Evolutionary conservation across 495 filamentous ascomycete species (phyloP).

Genomic region (Cetradonia linearis): DNA sequence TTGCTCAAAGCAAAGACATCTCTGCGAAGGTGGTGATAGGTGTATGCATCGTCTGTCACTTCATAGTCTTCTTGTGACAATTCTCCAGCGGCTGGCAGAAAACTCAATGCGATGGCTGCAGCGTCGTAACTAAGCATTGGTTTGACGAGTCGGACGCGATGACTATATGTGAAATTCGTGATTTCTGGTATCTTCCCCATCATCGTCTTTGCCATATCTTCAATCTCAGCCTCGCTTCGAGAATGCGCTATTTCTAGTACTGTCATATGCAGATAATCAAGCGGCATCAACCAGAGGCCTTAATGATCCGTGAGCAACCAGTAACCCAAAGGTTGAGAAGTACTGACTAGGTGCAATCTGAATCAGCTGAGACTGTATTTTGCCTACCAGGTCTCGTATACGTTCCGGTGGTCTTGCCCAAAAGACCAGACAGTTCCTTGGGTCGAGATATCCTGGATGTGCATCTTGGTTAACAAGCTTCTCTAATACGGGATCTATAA

Average conservation of each 20-base stretch:
- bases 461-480: constrained; percentile 50
- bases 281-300: constrained; percentile 83
- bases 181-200: constrained; percentile 40
- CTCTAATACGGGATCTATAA: constrained; percentile 63
- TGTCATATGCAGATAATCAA: constrained; percentile 70
- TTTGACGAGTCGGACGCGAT: constrained; percentile 64
- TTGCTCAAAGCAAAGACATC: constrained; percentile 57
- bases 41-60: constrained; percentile 48
- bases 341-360: constrained; percentile 4
- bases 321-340: background rate
- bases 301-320: background rate
- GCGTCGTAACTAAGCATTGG: constrained; percentile 78
- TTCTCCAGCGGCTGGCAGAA: constrained; percentile 64
- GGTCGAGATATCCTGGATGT: constrained; percentile 58
- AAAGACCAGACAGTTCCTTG: constrained; percentile 70
- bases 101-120: constrained; percentile 73
- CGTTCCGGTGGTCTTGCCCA: constrained; percentile 74
- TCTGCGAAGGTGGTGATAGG: constrained; percentile 81
- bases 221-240: constrained; percentile 50
- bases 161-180: constrained; percentile 49
- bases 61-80: constrained; percentile 24
- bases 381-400: constrained; percentile 51
- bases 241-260: constrained; percentile 72
- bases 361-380: constrained; percentile 55
- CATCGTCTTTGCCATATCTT: constrained; percentile 45